Evolutionary conservation across 495 filamentous ascomycete species (phyloP), one percentile per base, ranked within the genome.

Genomic region (Astrothelium macrocarpum): DNA sequence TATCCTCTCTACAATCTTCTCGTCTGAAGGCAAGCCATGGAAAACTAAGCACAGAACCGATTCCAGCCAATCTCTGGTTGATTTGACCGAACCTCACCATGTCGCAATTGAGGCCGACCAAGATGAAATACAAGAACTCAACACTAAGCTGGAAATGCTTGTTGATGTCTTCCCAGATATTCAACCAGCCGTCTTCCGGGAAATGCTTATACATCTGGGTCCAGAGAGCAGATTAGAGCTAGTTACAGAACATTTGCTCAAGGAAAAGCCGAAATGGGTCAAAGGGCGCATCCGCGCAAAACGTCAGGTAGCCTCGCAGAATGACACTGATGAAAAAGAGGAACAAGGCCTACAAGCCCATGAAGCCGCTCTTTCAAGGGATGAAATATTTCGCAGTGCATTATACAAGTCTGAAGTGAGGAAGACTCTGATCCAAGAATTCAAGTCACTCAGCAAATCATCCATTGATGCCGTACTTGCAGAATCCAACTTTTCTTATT

Each of bases 181-280:
- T 26, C 86, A 89, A 62, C 78, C 93, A 64, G 90, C 96, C 61
- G 92, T 95, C n/a, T 91, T 98, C 68, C 85, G 94, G 14, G 91
- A 95, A 72, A 84, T 97, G 80, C 82, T 98, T 36, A 76, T 80
- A 29, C 89, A 80, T 64, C 89, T 95, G 73, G 86, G 88, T 66
- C 88, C 88, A 45, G 83, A 92, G 67, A 96, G 91, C 67, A 78
- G 90, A 68, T 74, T 97, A 1, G 85, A 93, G 46, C 82, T 98
- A 43, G 89, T 92, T 36, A 90, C 91, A 4, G 91, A 97, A 67
- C 84, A 87, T 66, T 77, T 98, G 43, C 76, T 97, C 31, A 89
- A 91, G 70, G 84, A 90, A 67, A 84, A 87, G 62, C 82, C 84
- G 14, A 78, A 85, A 65, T 90, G 85, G 82, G 87, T 90, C 20